phyloP scores from a whole-genome alignment of 2,329 filamentous ascomycete species.

The Cercospora sojina region DNA sequence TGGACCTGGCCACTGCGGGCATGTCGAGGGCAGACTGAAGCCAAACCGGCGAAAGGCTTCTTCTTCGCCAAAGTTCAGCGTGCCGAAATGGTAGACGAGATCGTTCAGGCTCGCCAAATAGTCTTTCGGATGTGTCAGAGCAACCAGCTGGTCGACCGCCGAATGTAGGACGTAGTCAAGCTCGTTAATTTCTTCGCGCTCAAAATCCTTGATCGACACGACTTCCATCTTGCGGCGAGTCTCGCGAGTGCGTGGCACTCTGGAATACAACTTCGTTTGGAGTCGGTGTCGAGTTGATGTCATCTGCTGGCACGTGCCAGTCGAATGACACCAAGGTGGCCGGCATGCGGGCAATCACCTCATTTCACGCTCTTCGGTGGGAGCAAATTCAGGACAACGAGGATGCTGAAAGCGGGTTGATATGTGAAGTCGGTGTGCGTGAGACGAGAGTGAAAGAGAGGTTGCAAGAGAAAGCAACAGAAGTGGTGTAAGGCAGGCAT shows the following conservation, averaged over 20 bases:
- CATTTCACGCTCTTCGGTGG: background rate
- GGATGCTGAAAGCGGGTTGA: background rate
- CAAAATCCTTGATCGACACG: conserved; percentile 23
- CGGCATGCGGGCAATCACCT: background rate
- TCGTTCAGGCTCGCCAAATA: conserved; percentile 12
- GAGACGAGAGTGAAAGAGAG: background rate
- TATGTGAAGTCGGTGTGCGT: background rate
- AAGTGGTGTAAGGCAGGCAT: background rate
- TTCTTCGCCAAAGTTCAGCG: conserved; percentile 14
- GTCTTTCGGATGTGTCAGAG: conserved; percentile 15
- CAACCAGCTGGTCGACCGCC: conserved; percentile 26
- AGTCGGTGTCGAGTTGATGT: background rate
- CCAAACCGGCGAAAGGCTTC: conserved; percentile 14
- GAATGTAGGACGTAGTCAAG: conserved; percentile 19
- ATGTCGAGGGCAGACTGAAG: conserved; percentile 22
- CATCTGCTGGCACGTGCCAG: conserved; percentile 1
- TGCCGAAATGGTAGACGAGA: conserved; percentile 20
- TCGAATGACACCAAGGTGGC: background rate
- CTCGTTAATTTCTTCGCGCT: conserved; percentile 13
- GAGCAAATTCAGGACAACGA: background rate
- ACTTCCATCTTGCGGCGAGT: conserved; percentile 14
- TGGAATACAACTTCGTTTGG: background rate
- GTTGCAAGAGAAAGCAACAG: background rate
- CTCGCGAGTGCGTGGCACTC: background rate
- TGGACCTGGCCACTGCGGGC: conserved; percentile 22